Base-by-base conservation (phyloP, 805 yeast genomes). In the Candida piceae region DNA sequence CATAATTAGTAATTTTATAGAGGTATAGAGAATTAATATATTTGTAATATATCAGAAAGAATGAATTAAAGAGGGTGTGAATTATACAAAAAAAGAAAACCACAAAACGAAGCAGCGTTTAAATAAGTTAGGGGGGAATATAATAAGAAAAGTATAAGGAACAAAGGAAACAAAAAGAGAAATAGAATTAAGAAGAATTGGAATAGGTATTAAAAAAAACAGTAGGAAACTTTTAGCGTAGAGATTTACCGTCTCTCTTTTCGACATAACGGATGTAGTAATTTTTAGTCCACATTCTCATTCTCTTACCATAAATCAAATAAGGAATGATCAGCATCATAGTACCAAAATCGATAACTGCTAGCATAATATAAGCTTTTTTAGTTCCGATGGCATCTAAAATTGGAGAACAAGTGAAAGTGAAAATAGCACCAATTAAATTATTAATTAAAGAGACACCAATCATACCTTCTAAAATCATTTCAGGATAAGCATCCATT, bases 401-500 rank as follows among this genome's bases (percentile, higher is more conserved):
- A 79, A 83, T 75, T 17, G 70, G 62, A 1, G 82, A 74, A 49
- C 84, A 79, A 4, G 74, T 69, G 53, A 80, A 80, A 0, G 85
- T 79, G 55, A 80, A 80, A 32, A 78, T 67, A 52, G 84, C 76
- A 13, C 81, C 81, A 45, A 79, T 69, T 41, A 73, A 64, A 57
- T 80, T 80, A 57, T 79, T 79, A 49, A 80, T 78, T 37, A 78
- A 69, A 7, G 77, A 58, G 18, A 80, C 83, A 38, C 84, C 83
- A 18, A 78, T 78, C 84, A 80, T 78, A 47, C 82, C 80, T 58
- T 79, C 84, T 46, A 79, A 63, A 38, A 79, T 76, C 72, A 79
- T 72, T 31, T 77, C 84, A 1, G 85, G 84, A 44, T 79, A 80
- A 5, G 78, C 65, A 45, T 77, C 82, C 83, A 79, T 78, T 42